Evolutionary conservation across 768 basidiomycete species (phyloP), one percentile per base, ranked within the genome.

Genomic region (Phaffia australis): DNA sequence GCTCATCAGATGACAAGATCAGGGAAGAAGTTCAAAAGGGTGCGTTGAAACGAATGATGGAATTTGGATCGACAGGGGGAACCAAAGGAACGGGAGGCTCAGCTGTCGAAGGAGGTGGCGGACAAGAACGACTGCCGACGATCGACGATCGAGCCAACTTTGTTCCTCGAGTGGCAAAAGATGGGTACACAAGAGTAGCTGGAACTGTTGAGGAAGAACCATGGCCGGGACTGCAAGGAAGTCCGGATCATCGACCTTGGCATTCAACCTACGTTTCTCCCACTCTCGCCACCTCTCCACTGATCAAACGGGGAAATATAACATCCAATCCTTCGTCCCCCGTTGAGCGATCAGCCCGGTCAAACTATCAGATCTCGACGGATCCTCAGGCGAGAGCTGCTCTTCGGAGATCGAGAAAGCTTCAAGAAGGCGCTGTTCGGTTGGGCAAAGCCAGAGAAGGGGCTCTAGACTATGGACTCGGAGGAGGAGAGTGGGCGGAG

Each of bases 391-490:
- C 16, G 8, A 30, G 67, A 25, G 56, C 62, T 3, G 67, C 61
- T 1, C 35, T 64, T 25, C 29, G 63, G 18, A 30, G 67, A 6
- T 32, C 48, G 9, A 49, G 61, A 18, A 63, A 58, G 50, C 52
- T 69, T 15, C 19, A 49, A 14, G 67, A 29, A 19, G 67, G 67
- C 19, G 57, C 63, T 19, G 60, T 58, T 18, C 30, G 67, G 23
- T 35, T 63, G 42, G 47, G 55, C 30, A 50, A 51, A 11, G 67
- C 67, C 23, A 46, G 63, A 19, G 67, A 63, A 25, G 29, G 49
- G 25, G 67, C 42, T 32, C 27, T 69, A 32, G 67, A 69, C 46
- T 69, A 63, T 50, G 50, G 55, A 23, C 57, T 69, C 11, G 62
- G 63, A 46, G 63, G 48, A 29, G n/a, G 60, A 7, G 62, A 32